Base-by-base conservation (phyloP, 2,329 filamentous ascomycete genomes). In the Fusarium sp. region DNA sequence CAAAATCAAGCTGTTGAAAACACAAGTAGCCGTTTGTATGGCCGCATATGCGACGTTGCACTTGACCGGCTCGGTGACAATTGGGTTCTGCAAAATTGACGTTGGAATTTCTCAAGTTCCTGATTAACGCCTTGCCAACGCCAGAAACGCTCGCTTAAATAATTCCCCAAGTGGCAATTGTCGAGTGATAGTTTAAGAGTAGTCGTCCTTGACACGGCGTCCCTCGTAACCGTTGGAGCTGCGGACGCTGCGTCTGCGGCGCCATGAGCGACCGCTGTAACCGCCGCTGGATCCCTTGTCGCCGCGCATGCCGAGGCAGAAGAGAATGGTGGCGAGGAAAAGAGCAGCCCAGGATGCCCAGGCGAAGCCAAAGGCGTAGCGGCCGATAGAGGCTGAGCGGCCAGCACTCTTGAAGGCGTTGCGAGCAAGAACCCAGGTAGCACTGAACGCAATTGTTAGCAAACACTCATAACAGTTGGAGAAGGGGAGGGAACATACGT, bases 331-430 rank as follows among this genome's bases (percentile, higher is more conserved):
- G 16, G 91, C 86, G 69, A 94, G 77, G 70, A 93, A 80, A 72
- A 92, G 86, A 55, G 86, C 85, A 11, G 86, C 87, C 79, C 89
- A 88, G 2, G 91, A 86, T 16, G 85, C 89, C 92, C 92, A 96
- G 67, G 88, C 89, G 81, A 94, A 95, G 44, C 87, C 92, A 75
- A 93, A 92, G 20, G 89, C 90, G 74, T 90, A 92, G 33, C 74
- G 75, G 54, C 92, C 92, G 37, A 96, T 77, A 12, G 77, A 78
- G 31, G 92, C 91, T 18, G 77, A 75, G 56, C 88, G 86, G 63
- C 84, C 85, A 57, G 80, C 84, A 36, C 75, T 74, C 36, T 79
- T 80, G 83, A 95, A 94, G 37, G 81, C 83, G 72, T 93, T 82
- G 76, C 91, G 90, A 58, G 89, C 91, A 73, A 88, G 82, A 74